Percentiles rank a stretch among this genome's conserved stretches.
phyloP scores from a whole-genome alignment of 371 early-diverging fungal genomes.

The Batkoa obscura region DNA sequence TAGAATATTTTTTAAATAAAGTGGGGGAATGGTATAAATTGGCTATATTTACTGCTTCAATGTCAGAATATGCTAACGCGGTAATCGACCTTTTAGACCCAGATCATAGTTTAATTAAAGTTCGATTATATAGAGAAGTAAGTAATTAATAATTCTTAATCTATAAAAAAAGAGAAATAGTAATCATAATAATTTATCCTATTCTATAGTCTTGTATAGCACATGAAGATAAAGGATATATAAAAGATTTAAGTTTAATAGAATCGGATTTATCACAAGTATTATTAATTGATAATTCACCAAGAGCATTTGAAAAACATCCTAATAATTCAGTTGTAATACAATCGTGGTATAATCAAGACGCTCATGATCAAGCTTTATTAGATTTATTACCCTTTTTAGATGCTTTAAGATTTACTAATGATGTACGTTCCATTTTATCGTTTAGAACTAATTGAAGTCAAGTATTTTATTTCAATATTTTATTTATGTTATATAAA shows the following conservation, averaged over 20 bases:
- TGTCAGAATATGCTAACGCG: conserved; percentile 95
- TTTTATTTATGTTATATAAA: no score
- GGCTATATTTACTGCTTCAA: conserved; percentile 93
- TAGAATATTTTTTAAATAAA: conserved; percentile 84
- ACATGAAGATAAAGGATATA: conserved; percentile 49
- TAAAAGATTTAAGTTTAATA: conserved; percentile 69
- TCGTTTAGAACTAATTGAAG: conserved; percentile 14
- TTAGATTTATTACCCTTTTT: conserved; percentile 67
- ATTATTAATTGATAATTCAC: conserved; percentile 79
- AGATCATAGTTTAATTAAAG: conserved; percentile 43
- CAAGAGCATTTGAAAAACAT: conserved; percentile 62
- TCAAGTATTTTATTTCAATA: no score
- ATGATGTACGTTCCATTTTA: conserved; percentile 47
- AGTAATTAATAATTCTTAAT: no score
- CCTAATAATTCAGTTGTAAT: conserved; percentile 79
- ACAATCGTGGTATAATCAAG: conserved; percentile 50
- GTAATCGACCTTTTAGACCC: conserved; percentile 82
- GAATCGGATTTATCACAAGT: conserved; percentile 77
- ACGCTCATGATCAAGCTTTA: conserved; percentile 59
- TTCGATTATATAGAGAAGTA: conserved; percentile 72
- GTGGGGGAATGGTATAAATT: conserved; percentile 91
- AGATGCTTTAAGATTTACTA: conserved; percentile 64
- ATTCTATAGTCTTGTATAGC: conserved; percentile 11
- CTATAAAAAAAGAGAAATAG: not conserved
- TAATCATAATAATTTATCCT: not conserved